Percentiles rank a stretch among this genome's conserved stretches.
These are phyloP conservation scores for Maudiozyma humilis DNA, from an alignment of 1,139 yeast genomes.

Conservation along the genomic window DNA sequence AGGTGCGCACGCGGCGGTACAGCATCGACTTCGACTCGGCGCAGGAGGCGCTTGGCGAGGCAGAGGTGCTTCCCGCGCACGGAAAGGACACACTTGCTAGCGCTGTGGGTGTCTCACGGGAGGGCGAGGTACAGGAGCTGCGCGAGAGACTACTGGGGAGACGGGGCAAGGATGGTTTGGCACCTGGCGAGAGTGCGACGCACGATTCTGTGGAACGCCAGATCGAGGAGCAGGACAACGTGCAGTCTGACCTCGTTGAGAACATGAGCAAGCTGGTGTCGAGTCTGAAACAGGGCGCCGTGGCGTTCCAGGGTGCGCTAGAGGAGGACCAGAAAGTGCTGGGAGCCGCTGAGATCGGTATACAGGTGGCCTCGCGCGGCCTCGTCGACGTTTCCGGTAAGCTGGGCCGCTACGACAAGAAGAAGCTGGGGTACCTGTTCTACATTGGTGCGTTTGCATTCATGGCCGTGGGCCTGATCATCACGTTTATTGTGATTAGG, in stretches of 20 bases:
- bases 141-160: conserved; percentile 29
- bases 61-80: background rate
- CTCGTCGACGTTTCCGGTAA: conserved; percentile 27
- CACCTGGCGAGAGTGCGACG: conserved; percentile 9
- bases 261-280: conserved; percentile 34
- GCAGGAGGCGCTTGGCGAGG: conserved; percentile 4
- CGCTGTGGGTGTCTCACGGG: conserved; percentile 8
- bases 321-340: conserved; percentile 33
- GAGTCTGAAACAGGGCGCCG: conserved; percentile 34
- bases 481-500: conserved; percentile 32
- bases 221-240: conserved; percentile 31
- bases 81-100: background rate
- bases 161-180: conserved; percentile 6
- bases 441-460: conserved; percentile 26
- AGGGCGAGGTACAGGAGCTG: conserved; percentile 27
- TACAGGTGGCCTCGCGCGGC: conserved; percentile 33
- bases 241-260: conserved; percentile 32
- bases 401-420: conserved; percentile 28
- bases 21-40: conserved; percentile 28
- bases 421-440: conserved; percentile 30
- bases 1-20: conserved; percentile 18
- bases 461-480: conserved; percentile 27
- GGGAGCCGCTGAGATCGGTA: conserved; percentile 36
- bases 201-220: conserved; percentile 28
- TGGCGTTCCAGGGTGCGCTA: conserved; percentile 34